A percentile compares a stretch with the other conserved stretches of the same genome.
phyloP scores from a whole-genome alignment of 2,329 filamentous ascomycete species.

The Helotiales sp. region DNA sequence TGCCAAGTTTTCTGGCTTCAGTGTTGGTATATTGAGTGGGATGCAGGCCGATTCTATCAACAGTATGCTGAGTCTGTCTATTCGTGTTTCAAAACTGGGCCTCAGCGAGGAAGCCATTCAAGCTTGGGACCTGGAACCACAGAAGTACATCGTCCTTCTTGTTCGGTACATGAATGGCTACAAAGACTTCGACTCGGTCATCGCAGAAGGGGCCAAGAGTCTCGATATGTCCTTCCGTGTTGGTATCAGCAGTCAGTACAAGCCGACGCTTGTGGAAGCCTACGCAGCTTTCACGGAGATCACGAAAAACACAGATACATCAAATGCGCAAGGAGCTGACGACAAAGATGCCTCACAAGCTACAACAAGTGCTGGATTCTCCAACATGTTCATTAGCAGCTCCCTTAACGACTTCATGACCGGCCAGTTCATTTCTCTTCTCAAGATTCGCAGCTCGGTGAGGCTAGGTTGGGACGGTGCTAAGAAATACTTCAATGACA shows the following conservation, averaged over 20 bases:
- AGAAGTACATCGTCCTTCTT: constrained; percentile 73
- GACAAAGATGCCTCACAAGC: neutral
- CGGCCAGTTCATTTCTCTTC: constrained; percentile 59
- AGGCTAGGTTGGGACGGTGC: constrained; percentile 67
- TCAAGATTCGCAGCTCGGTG: constrained; percentile 56
- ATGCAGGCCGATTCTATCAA: constrained; percentile 42
- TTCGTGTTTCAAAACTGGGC: constrained; percentile 67
- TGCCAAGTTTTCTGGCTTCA: constrained; percentile 67
- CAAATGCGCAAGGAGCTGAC: neutral
- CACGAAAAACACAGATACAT: constrained; percentile 29
- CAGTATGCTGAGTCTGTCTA: constrained; percentile 64
- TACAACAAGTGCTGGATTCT: constrained; percentile 40
- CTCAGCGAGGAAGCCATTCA: constrained; percentile 73
- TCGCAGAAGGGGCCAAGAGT: constrained; percentile 40
- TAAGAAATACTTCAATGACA: constrained; percentile 37
- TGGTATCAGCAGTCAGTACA: constrained; percentile 71
- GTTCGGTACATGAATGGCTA: constrained; percentile 67
- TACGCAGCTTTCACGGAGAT: constrained; percentile 37
- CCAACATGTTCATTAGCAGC: constrained; percentile 67
- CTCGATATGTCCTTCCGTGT: constrained; percentile 61
- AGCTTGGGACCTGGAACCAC: constrained; percentile 69
- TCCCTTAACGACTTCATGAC: constrained; percentile 70
- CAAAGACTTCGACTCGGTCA: constrained; percentile 54
- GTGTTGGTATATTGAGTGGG: constrained; percentile 61
- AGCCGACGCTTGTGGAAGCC: constrained; percentile 56